phyloP scores from a whole-genome alignment of 1,139 yeast genomes.

The Taphrina sp. region DNA sequence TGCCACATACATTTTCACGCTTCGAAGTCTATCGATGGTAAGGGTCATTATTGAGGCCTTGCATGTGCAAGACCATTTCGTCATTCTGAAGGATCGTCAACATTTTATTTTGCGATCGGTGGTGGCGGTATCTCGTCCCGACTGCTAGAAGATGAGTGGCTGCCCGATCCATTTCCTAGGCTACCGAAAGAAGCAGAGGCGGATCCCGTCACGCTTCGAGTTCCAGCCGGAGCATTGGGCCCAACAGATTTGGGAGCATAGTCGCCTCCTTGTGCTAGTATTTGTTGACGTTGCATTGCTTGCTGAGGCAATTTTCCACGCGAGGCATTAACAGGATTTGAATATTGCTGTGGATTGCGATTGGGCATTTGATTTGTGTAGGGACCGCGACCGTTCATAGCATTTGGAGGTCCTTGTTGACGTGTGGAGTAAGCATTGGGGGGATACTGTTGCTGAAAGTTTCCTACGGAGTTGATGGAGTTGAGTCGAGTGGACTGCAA shows the following conservation, averaged over 20 bases:
- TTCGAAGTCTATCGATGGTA: too few species aligned
- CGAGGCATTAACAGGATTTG: slow-evolving; percentile 1
- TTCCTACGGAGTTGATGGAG: not conserved
- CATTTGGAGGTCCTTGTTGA: slow-evolving; percentile 22
- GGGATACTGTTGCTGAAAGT: not conserved
- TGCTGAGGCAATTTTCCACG: slow-evolving; percentile 24
- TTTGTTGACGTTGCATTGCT: slow-evolving; percentile 8
- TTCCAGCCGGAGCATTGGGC: slow-evolving; percentile 10
- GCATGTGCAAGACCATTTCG: too few species aligned
- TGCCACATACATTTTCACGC: too few species aligned
- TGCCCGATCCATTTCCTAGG: slow-evolving; percentile 27
- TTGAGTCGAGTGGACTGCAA: slow-evolving; percentile 21
- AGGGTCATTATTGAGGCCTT: too few species aligned
- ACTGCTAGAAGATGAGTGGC: slow-evolving; percentile 29
- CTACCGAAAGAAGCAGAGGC: slow-evolving; percentile 31
- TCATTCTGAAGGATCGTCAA: too few species aligned
- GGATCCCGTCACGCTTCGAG: slow-evolving; percentile 27
- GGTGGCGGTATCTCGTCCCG: slow-evolving; percentile 20
- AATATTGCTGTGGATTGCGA: not conserved
- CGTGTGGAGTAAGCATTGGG: not conserved
- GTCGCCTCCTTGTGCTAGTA: not conserved
- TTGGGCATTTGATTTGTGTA: slow-evolving; percentile 4
- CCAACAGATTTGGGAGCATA: slow-evolving; percentile 17
- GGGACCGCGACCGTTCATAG: slow-evolving; percentile 25
- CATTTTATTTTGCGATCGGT: not conserved